Conservation (phyloP, 352 stramenopile species). For the Globisporangium barbulae region DNA sequence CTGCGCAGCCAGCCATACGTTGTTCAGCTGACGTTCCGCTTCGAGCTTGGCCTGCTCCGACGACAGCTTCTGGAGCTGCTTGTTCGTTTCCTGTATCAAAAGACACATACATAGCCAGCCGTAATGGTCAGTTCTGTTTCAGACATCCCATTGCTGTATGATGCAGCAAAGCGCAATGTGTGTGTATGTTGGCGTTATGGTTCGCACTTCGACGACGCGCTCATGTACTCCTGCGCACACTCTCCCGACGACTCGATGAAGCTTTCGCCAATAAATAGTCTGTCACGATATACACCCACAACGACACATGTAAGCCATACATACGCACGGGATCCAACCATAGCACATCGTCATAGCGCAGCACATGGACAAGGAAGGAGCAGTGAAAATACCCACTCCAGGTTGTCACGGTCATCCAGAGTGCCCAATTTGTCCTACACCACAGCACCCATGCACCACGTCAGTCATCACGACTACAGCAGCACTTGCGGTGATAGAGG, state of each 20-base stretch:
- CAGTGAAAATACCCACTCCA: constrained; percentile 41
- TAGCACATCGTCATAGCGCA: not conserved
- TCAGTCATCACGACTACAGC: not conserved
- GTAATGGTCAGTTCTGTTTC: too few relatives aligned
- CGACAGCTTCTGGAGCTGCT: constrained; percentile 77
- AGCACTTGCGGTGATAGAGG: not conserved
- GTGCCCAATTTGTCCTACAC: constrained; percentile 93
- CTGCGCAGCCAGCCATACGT: not conserved
- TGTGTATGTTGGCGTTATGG: not conserved
- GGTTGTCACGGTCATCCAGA: constrained; percentile 90
- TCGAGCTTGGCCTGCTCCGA: constrained; percentile 87
- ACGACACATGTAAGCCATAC: not conserved
- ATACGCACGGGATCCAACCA: not conserved
- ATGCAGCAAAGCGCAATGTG: not conserved
- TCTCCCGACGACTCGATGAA: constrained; percentile 95
- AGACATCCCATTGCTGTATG: not conserved
- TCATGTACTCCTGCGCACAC: constrained; percentile 93
- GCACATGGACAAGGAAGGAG: not conserved
- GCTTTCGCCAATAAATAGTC: constrained; percentile 93
- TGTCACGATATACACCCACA: constrained; percentile 20
- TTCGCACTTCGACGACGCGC: constrained; percentile 75
- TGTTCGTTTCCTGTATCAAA: constrained; percentile 56
- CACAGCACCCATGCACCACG: not conserved
- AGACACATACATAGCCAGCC: not conserved
- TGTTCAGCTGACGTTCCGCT: constrained; percentile 18